Conservation (phyloP, 768 basidiomycete genomes). For the Termitomyces sp. region DNA sequence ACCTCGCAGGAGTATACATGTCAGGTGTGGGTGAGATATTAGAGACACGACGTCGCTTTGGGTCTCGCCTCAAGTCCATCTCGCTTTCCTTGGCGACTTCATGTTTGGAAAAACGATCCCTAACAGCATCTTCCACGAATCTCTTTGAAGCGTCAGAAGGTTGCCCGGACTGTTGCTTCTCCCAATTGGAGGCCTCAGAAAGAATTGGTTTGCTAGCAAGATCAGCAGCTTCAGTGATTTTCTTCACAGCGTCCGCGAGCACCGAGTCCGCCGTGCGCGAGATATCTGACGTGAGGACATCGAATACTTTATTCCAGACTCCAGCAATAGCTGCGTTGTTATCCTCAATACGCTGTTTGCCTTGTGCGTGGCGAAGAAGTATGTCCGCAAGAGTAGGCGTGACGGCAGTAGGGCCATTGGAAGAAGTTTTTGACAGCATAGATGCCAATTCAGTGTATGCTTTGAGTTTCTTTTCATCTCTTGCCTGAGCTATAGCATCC, state of each 20-base stretch:
- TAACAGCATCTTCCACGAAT: not conserved
- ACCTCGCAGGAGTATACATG: constrained; percentile 9
- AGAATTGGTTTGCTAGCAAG: not conserved
- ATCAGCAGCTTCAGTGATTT: constrained; percentile 19
- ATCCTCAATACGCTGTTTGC: constrained; percentile 35
- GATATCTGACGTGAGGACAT: constrained; percentile 35
- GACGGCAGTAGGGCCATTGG: constrained; percentile 35
- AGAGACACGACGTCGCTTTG: constrained; percentile 23
- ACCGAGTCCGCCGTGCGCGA: constrained; percentile 29
- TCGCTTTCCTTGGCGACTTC: not conserved
- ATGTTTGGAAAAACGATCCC: not conserved
- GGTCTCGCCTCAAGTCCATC: constrained; percentile 11
- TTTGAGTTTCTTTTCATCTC: constrained; percentile 42
- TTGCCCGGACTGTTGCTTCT: not conserved
- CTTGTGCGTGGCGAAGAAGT: constrained; percentile 35
- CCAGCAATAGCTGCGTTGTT: constrained; percentile 32
- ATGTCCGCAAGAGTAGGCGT: constrained; percentile 43
- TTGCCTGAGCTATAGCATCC: constrained; percentile 35
- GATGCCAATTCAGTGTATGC: constrained; percentile 46
- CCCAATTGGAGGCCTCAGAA: not conserved
- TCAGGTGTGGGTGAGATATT: constrained; percentile 3
- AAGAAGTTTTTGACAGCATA: constrained; percentile 39
- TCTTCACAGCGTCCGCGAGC: constrained; percentile 27
- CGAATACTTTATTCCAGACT: constrained; percentile 45
- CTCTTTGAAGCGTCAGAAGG: not conserved